These are phyloP conservation scores for Sclerotinia nivalis DNA, from an alignment of 2,329 filamentous ascomycete species.

Conservation along the genomic window DNA sequence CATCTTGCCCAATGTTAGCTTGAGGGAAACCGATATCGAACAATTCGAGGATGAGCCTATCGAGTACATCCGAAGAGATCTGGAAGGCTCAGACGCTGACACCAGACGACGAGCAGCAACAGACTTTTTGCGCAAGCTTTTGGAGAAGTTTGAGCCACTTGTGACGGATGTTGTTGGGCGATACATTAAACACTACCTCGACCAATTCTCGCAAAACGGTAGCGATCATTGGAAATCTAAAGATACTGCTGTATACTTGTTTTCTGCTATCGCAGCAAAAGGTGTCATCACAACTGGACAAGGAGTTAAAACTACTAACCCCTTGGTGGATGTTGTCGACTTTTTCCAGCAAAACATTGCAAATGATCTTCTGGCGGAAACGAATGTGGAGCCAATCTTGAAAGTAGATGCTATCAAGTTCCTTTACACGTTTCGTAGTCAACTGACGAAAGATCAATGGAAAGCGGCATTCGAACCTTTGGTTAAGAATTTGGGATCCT, in stretches of 20 bases:
- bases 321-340: conserved; percentile 83
- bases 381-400: conserved; percentile 75
- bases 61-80: conserved; percentile 91
- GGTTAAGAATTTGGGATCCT: conserved; percentile 84
- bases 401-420: conserved; percentile 99
- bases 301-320: conserved; percentile 88
- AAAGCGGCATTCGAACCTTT: conserved; percentile 83
- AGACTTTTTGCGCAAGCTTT: conserved; percentile 86
- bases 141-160: conserved; percentile 81
- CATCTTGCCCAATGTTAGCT: conserved; percentile 85
- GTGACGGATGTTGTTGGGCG: conserved; percentile 85
- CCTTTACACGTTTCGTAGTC: conserved; percentile 93
- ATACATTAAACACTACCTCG: conserved; percentile 84
- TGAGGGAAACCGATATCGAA: conserved; percentile 92
- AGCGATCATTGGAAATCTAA: conserved; percentile 89
- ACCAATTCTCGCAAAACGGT: conserved; percentile 67
- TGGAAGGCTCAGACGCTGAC: conserved; percentile 95
- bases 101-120: conserved; percentile 89
- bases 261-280: conserved; percentile 90
- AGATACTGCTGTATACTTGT: conserved; percentile 96
- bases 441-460: conserved; percentile 91
- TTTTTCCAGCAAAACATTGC: conserved; percentile 95
- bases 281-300: conserved; percentile 83
- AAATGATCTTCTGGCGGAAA: conserved; percentile 74
- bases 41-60: conserved; percentile 98